Evolutionary conservation across 805 yeast genomes (phyloP).

Genomic region (Cyberlindnera saturnus): DNA sequence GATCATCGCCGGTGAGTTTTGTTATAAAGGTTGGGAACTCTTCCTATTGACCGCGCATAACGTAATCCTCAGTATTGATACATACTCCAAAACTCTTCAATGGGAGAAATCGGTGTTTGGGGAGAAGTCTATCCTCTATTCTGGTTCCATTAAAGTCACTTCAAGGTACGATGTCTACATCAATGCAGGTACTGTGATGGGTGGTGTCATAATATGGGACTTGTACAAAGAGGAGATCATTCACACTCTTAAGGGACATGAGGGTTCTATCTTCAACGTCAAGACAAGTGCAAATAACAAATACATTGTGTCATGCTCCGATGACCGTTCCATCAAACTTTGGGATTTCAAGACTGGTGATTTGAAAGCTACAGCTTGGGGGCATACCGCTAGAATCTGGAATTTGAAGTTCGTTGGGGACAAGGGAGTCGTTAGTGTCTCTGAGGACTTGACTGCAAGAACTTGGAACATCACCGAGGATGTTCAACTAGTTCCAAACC

Average conservation of each 20-base stretch:
- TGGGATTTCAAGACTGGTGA: conserved; percentile 59
- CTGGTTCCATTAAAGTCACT: conserved; percentile 64
- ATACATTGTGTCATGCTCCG: conserved; percentile 76
- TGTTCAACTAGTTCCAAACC: conserved; percentile 21
- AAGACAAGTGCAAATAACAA: conserved; percentile 49
- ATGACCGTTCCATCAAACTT: conserved; percentile 81
- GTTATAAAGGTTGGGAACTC: conserved; percentile 30
- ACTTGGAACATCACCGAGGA: conserved; percentile 52
- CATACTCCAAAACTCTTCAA: conserved; percentile 22
- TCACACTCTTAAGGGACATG: conserved; percentile 66
- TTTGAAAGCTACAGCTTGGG: conserved; percentile 82
- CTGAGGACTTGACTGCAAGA: conserved; percentile 85
- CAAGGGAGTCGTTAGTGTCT: conserved; percentile 50
- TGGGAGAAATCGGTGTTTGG: conserved; percentile 38
- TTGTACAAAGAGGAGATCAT: conserved; percentile 35
- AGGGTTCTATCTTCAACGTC: conserved; percentile 88
- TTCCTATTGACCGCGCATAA: conserved; percentile 79
- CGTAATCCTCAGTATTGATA: conserved; percentile 39
- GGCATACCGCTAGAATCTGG: conserved; percentile 96
- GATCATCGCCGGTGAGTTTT: conserved; percentile 61
- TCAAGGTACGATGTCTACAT: conserved; percentile 39
- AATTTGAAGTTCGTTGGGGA: conserved; percentile 50
- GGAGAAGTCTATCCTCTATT: conserved; percentile 80
- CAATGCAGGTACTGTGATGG: conserved; percentile 92
- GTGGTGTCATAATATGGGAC: conserved; percentile 81